Evolutionary conservation across 106 monocot species (phyloP).

Genomic region (Hemerocallis citrina): DNA sequence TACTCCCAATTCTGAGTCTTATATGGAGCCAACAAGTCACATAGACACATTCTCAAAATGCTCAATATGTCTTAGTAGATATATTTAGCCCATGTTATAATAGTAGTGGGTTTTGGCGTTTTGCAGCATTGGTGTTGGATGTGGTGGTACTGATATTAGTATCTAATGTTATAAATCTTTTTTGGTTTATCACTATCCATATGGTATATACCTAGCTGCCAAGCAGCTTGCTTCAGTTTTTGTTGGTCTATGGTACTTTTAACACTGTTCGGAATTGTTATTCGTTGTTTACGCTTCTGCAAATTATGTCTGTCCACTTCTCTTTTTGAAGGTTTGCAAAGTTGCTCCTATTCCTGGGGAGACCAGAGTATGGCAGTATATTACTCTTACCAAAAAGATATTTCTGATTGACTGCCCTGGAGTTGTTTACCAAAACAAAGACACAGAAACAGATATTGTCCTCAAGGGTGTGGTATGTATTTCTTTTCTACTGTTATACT

Average conservation of each 20-base stretch:
- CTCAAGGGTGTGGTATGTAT: slow-evolving; percentile 94
- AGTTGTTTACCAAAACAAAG: slow-evolving; percentile 89
- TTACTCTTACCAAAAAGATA: slow-evolving; percentile 83
- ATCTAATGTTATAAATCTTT: neutral
- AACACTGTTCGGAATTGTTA: neutral
- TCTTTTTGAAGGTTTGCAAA: slow-evolving; percentile 72
- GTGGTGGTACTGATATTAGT: neutral
- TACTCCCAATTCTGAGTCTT: neutral
- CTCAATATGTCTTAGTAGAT: neutral
- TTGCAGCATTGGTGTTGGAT: no score
- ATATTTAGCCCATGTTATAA: neutral
- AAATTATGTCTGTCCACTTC: neutral
- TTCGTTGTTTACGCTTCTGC: no score
- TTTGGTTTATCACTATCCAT: neutral
- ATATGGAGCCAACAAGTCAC: neutral
- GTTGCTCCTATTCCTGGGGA: slow-evolving; percentile 98
- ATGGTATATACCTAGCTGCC: neutral
- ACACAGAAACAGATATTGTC: slow-evolving; percentile 94
- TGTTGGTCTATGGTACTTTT: neutral
- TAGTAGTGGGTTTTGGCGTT: no score
- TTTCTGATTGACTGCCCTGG: slow-evolving; percentile 97
- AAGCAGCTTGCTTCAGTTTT: neutral
- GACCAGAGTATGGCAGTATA: slow-evolving; percentile 98
- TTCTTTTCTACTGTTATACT: neutral
- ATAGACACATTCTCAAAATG: neutral